Evolutionary conservation across 1,284 basidiomycete genomes (phyloP).

Genomic region (Taiwanofungus camphoratus): DNA sequence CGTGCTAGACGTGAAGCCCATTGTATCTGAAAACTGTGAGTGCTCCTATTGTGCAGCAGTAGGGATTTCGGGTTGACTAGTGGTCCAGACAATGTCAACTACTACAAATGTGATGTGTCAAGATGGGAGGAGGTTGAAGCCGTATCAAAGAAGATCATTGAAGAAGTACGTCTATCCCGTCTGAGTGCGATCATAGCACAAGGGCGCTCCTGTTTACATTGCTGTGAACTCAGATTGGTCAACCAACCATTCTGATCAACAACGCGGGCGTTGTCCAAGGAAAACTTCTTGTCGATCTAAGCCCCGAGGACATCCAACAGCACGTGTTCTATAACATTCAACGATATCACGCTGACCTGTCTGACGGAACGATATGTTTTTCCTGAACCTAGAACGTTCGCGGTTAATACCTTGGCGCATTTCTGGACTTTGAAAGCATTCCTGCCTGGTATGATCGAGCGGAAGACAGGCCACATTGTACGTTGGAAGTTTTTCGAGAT

Average conservation of each 20-base stretch:
- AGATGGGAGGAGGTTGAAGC: slow-evolving; percentile 76
- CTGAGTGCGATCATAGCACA: neutral
- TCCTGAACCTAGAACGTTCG: slow-evolving; percentile 72
- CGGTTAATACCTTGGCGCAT: slow-evolving; percentile 83
- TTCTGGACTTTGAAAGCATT: slow-evolving; percentile 92
- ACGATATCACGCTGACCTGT: slow-evolving; percentile 3
- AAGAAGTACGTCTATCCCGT: slow-evolving; percentile 65
- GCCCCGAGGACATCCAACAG: slow-evolving; percentile 75
- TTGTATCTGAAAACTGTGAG: slow-evolving; percentile 71
- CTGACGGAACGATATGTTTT: slow-evolving; percentile 6
- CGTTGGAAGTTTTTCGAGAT: slow-evolving; percentile 16
- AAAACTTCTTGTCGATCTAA: slow-evolving; percentile 77
- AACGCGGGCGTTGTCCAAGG: slow-evolving; percentile 96
- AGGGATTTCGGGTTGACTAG: neutral
- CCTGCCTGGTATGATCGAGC: slow-evolving; percentile 83
- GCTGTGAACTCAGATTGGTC: slow-evolving; percentile 54
- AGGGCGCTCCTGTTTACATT: neutral
- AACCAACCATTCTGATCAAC: slow-evolving; percentile 89
- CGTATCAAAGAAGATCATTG: slow-evolving; percentile 62
- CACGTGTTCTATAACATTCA: slow-evolving; percentile 38
- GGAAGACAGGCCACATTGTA: slow-evolving; percentile 81
- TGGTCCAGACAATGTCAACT: slow-evolving; percentile 64
- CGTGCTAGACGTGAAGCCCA: slow-evolving; percentile 78
- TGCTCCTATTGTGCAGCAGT: slow-evolving; percentile 1
- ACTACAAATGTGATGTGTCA: slow-evolving; percentile 88